Evolutionary conservation across 2,329 filamentous ascomycete genomes (phyloP), one percentile per base, ranked within the genome.

Genomic region (Xylariomycetidae sp.): DNA sequence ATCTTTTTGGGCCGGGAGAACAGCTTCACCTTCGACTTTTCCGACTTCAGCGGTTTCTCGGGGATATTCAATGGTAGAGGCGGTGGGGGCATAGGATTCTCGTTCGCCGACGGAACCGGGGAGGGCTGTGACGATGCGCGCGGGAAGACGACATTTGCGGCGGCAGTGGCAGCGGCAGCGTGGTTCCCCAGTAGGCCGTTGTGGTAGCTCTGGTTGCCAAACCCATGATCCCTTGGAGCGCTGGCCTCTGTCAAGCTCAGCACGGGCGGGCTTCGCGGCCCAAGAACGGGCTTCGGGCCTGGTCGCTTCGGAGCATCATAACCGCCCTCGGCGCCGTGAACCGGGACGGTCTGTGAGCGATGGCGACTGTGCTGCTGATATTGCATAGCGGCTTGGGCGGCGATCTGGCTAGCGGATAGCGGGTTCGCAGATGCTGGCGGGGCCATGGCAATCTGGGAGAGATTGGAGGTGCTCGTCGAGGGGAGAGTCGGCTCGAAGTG

Each of bases 1-100:
- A 87, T 84, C 60, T 82, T 87, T 51, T 82, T 82, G 1, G 83
- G 83, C 31, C 85, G 74, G 6, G 81, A 85, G 54, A 89, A 89
- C 18, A 90, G 68, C 64, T 90, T 90, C 56, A 85, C 82, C 60
- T 87, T 88, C 40, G 79, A 79, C 58, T 85, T 85, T 48, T 85
- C 80, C 18, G 74, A 67, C 48, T 76, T 74, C 19, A 56, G 50
- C 15, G 72, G 70, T 56, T 83, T 80, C 45, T 83, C 79, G 3
- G 67, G 60, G 27, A 64, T 48, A 7, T 55, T 53, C 15, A 59
- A 60, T 19, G 60, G 61, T 9, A 57, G 57, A 20, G 58, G 67
- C 35, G 53, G 60, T 12, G 57, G 57, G 19, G 42, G 43, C 41
- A 47, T 58, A 23, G 47, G 49, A 10, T 54, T 47, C 19, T 50